Percentiles rank a stretch among this genome's conserved stretches.
Evolutionary conservation across 148 eudicot species (phyloP).

Genomic region (Limonium bicolor): DNA sequence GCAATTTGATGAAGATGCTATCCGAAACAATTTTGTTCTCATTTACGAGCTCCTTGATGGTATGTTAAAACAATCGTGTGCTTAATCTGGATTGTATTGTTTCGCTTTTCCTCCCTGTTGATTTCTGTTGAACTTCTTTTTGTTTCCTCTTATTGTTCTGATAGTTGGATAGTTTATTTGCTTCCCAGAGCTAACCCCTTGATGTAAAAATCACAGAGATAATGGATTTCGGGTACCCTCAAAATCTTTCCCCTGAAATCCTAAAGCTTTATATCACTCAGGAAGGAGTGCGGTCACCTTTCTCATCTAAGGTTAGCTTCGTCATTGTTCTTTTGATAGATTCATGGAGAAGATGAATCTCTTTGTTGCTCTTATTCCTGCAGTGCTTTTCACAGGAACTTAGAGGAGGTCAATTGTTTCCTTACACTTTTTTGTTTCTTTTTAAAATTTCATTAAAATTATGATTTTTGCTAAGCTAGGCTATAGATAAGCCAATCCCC

Average conservation of each 20-base stretch:
- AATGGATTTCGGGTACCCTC: conserved; percentile 98
- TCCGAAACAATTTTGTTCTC: conserved; percentile 91
- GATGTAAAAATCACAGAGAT: conserved; percentile 40
- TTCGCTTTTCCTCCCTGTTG: background rate
- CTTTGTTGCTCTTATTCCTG: no score
- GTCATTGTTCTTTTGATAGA: background rate
- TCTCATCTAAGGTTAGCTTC: conserved; percentile 73
- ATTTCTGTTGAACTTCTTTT: background rate
- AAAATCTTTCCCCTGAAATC: conserved; percentile 93
- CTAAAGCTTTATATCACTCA: conserved; percentile 95
- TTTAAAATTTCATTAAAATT: background rate
- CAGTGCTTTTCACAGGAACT: no score
- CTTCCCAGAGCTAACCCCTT: background rate
- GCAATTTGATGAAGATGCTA: conserved; percentile 97
- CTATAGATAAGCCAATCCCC: conserved; percentile 90
- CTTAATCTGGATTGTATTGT: background rate
- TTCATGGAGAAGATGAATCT: no score
- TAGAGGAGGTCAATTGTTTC: no score
- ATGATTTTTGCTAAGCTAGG: conserved; percentile 19
- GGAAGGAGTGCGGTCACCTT: conserved; percentile 96
- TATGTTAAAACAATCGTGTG: conserved; percentile 16
- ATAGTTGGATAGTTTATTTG: background rate
- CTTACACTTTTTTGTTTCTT: no score
- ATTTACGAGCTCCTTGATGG: conserved; percentile 95
- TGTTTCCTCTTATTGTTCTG: background rate